Evolutionary conservation across 139 green algal species (phyloP), one percentile per base, ranked within the genome.

Genomic region (Spirogloea muscicola): DNA sequence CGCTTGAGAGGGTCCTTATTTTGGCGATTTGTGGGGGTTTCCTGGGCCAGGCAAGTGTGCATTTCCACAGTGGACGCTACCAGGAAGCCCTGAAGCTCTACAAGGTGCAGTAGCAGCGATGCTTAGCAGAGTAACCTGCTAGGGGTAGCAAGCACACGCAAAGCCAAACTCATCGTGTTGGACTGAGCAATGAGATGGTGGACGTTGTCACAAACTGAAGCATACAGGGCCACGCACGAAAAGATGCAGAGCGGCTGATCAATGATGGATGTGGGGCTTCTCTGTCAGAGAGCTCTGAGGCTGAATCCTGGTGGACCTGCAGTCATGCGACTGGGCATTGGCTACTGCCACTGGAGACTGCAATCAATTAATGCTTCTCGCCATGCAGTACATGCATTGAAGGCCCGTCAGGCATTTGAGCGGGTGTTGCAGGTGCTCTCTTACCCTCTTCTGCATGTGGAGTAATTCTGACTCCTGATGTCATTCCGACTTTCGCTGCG

Each of bases 241-340:
- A n/a, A n/a, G n/a, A n/a, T n/a, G n/a, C n/a, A n/a, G n/a, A n/a
- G n/a, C n/a, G n/a, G n/a, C n/a, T n/a, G n/a, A n/a, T n/a, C n/a
- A n/a, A n/a, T n/a, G n/a, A n/a, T n/a, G n/a, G n/a, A n/a, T n/a
- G n/a, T n/a, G n/a, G n/a, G n/a, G n/a, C n/a, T n/a, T n/a, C n/a
- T n/a, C n/a, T n/a, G n/a, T n/a, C 67, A 79, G 74, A 51, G 77
- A 3, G 88, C 86, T 10, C 77, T 96, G 44, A 67, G 61, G 2
- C 34, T 78, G 27, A 81, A 90, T 79, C 91, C 91, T 7, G 59
- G 37, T 2, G 87, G 79, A 51, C 91, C 91, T 0, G 65, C 91
- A 0, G 87, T 94, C 58, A 88, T 96, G 37, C 87, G 91, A 9
- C 82, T 96, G 64, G 91, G 91, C 78, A 88, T 96, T 10, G 91